Evolutionary conservation across 2,329 filamentous ascomycete genomes (phyloP).

Genomic region (Cryphonectria naterciae): DNA sequence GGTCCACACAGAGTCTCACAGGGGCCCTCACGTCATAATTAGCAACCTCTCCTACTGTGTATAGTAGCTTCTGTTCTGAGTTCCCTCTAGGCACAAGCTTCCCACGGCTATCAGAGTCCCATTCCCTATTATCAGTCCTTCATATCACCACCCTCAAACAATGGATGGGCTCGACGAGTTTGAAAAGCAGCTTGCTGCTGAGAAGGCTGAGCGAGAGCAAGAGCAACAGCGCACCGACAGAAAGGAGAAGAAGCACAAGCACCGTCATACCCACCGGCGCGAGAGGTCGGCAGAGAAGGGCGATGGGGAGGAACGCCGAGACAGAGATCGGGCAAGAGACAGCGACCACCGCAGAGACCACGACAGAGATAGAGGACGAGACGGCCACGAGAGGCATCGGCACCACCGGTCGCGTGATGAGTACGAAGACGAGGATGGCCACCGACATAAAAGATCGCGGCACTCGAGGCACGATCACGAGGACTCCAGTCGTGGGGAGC

Average conservation of each 20-base stretch:
- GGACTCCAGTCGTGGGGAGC: constrained; percentile 40
- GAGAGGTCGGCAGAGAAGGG: constrained; percentile 36
- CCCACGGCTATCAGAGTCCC: no score
- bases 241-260: constrained; percentile 36
- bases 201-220: constrained; percentile 39
- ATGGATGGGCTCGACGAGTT: constrained; percentile 40
- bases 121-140: neutral
- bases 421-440: constrained; percentile 36
- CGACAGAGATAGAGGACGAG: constrained; percentile 36
- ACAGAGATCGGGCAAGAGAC: constrained; percentile 36
- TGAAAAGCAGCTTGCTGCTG: constrained; percentile 45
- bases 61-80: neutral
- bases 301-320: constrained; percentile 35
- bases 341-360: constrained; percentile 33
- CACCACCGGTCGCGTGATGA: constrained; percentile 52
- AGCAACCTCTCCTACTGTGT: neutral
- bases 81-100: neutral
- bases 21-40: constrained; percentile 4
- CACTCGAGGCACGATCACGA: constrained; percentile 42
- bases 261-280: constrained; percentile 36
- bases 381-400: constrained; percentile 38
- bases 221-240: constrained; percentile 35
- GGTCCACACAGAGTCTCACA: constrained; percentile 11
- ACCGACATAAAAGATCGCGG: constrained; percentile 47
- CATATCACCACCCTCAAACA: neutral